Base-by-base conservation (phyloP, 345 rosid species). In the Excoecaria cochinchinensis region DNA sequence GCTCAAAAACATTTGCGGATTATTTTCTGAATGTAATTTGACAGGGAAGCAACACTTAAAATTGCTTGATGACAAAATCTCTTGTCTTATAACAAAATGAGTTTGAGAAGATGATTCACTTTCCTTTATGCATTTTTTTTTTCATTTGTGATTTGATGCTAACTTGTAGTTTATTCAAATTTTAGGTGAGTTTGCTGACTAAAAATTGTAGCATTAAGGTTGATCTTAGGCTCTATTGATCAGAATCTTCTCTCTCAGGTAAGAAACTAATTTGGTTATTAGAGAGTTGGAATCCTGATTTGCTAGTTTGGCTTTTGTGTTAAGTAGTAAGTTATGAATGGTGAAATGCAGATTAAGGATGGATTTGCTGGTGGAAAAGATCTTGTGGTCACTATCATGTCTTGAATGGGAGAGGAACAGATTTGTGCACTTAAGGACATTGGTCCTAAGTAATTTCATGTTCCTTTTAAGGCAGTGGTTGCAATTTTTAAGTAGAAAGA, bases 391-490 rank as follows among this genome's bases (percentile, higher is more conserved):
- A 72, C 77, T 17, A 77, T 78, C 55, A 78, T 78, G 77, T 78
- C 73, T 59, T 56, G 77, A 42, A 78, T 78, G 81, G 81, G 81
- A 48, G 77, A 78, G 72, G 81, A 78, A 76, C 81, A 72, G 76
- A 78, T 78, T 40, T 73, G 81, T 53, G 73, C 77, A 14, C 77
- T 78, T 50, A 78, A 78, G 81, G 81, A 78, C 21, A 66, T 78
- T 15, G 76, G 76, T 19, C 76, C 81, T 16, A 77, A 77, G 72
- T 73, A 70, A 62, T 38, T 24, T 13, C 38, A 10, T 9, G 6
- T 0, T 58, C 4, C 4, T 9, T 9, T 58, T 21, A n/a, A n/a
- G 62, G 8, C 9, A 38, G 36, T 58, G 14, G 36, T 21, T 58
- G 62, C 31, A 1, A 12, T 60, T n/a, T n/a, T 60, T 60, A 10